Percentiles rank a stretch among this genome's conserved stretches.
phyloP scores from a whole-genome alignment of 805 yeast genomes.

The Ogataea trehalophila region DNA sequence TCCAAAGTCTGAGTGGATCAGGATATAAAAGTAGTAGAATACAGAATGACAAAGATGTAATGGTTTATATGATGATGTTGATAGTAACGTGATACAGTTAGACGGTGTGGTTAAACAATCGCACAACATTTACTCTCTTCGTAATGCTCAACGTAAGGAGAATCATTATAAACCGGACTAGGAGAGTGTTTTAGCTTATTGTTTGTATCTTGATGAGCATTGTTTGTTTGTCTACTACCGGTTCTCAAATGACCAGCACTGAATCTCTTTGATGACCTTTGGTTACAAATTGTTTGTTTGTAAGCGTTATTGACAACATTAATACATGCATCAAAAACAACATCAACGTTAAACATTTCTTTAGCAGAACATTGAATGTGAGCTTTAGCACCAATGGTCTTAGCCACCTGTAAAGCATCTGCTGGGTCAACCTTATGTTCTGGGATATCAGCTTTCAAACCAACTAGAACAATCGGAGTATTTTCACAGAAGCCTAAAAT shows the following conservation, averaged over 20 bases:
- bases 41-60: not conserved
- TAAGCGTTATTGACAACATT: slow-evolving; percentile 28
- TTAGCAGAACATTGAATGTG: slow-evolving; percentile 82
- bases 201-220: slow-evolving; percentile 3
- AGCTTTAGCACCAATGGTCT: slow-evolving; percentile 58
- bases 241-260: slow-evolving; percentile 18
- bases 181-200: not conserved
- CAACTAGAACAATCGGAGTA: slow-evolving; percentile 74
- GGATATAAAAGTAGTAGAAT: not conserved
- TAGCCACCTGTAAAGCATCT: slow-evolving; percentile 24
- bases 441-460: slow-evolving; percentile 72
- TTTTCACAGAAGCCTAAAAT: slow-evolving; percentile 78
- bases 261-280: not conserved
- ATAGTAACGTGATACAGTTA: not conserved
- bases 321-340: slow-evolving; percentile 55
- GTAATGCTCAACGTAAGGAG: slow-evolving; percentile 9
- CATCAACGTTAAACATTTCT: slow-evolving; percentile 56
- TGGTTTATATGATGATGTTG: not conserved
- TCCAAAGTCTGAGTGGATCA: not conserved
- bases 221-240: slow-evolving; percentile 15
- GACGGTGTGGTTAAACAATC: not conserved
- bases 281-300: slow-evolving; percentile 15
- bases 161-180: not conserved
- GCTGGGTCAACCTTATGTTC: slow-evolving; percentile 19
- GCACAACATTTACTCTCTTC: slow-evolving; percentile 13